Percentiles rank a stretch among this genome's conserved stretches.
phyloP scores from a whole-genome alignment of 805 yeast species.

The Hanseniaspora pseudoguilliermondii region DNA sequence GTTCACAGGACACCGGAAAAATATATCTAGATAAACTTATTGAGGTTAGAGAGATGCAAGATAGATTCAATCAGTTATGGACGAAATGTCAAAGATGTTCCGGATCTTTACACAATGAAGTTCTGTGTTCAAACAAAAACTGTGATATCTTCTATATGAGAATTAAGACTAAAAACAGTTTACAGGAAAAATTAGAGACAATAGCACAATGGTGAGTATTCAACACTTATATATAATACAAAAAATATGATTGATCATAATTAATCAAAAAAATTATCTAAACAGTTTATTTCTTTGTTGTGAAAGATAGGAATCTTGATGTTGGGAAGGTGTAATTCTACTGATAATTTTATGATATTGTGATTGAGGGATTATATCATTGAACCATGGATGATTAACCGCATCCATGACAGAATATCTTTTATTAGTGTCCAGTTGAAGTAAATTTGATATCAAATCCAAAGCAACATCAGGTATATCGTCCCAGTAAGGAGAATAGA shows the following conservation, averaged over 20 bases:
- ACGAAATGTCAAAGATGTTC: slow-evolving; percentile 97
- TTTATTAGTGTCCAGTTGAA: slow-evolving; percentile 51
- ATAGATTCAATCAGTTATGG: slow-evolving; percentile 81
- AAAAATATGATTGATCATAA: background rate
- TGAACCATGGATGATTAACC: slow-evolving; percentile 80
- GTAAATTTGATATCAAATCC: slow-evolving; percentile 49
- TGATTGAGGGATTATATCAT: slow-evolving; percentile 14
- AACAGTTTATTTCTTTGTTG: slow-evolving; percentile 2
- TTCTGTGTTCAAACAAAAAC: slow-evolving; percentile 85
- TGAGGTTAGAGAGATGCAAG: slow-evolving; percentile 66
- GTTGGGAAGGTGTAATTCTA: slow-evolving; percentile 12
- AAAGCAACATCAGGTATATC: slow-evolving; percentile 50
- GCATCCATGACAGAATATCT: slow-evolving; percentile 78
- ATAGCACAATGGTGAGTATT: slow-evolving; percentile 30
- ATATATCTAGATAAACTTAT: slow-evolving; percentile 72
- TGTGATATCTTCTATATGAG: slow-evolving; percentile 98
- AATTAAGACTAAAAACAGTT: slow-evolving; percentile 36
- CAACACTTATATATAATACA: no score
- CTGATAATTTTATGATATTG: slow-evolving; percentile 20
- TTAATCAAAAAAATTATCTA: background rate
- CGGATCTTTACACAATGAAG: slow-evolving; percentile 91
- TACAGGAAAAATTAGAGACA: slow-evolving; percentile 30
- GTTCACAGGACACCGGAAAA: slow-evolving; percentile 60
- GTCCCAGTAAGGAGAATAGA: slow-evolving; percentile 73
- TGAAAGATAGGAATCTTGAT: slow-evolving; percentile 5